These are phyloP conservation scores for Priceomyces medius DNA, from an alignment of 805 yeast species.

Conservation along the genomic window DNA sequence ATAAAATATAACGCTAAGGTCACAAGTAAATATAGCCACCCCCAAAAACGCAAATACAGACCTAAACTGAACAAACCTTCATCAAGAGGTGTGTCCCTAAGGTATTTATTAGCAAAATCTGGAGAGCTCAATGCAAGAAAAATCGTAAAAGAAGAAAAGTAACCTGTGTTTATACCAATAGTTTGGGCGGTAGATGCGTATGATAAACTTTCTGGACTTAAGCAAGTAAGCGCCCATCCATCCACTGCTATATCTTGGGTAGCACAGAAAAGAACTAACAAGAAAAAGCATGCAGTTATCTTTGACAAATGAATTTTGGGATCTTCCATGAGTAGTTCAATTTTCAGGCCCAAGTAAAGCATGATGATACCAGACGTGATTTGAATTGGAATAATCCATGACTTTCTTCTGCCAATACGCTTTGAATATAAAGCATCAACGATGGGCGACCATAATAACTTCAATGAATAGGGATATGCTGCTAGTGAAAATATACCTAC, in stretches of 20 bases:
- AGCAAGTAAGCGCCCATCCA: conserved; percentile 95
- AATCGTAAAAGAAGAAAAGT: conserved; percentile 86
- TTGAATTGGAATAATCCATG: conserved; percentile 96
- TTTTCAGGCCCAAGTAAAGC: conserved; percentile 58
- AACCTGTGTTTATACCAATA: conserved; percentile 90
- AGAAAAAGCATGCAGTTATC: conserved; percentile 71
- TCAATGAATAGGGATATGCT: conserved; percentile 90
- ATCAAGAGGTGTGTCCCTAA: conserved; percentile 59
- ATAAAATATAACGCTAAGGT: conserved; percentile 62
- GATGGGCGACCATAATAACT: conserved; percentile 92
- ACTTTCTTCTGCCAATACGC: conserved; percentile 74
- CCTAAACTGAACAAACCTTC: conserved; percentile 71
- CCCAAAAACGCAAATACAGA: conserved; percentile 76
- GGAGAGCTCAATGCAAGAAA: conserved; percentile 88
- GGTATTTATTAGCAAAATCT: conserved; percentile 85
- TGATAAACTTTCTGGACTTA: conserved; percentile 73
- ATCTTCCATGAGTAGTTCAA: conserved; percentile 49
- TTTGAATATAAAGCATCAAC: conserved; percentile 81
- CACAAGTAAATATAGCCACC: conserved; percentile 63
- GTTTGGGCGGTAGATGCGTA: conserved; percentile 98
- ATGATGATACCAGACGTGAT: conserved; percentile 70
- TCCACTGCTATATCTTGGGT: conserved; percentile 99
- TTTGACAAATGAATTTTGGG: conserved; percentile 50
- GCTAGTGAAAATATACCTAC: conserved; percentile 90
- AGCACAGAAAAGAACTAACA: conserved; percentile 84